Percentiles rank a stretch among this genome's conserved stretches.
These are phyloP conservation scores for Leccinum huronense DNA, from an alignment of 1,284 basidiomycete species.

Conservation along the genomic window DNA sequence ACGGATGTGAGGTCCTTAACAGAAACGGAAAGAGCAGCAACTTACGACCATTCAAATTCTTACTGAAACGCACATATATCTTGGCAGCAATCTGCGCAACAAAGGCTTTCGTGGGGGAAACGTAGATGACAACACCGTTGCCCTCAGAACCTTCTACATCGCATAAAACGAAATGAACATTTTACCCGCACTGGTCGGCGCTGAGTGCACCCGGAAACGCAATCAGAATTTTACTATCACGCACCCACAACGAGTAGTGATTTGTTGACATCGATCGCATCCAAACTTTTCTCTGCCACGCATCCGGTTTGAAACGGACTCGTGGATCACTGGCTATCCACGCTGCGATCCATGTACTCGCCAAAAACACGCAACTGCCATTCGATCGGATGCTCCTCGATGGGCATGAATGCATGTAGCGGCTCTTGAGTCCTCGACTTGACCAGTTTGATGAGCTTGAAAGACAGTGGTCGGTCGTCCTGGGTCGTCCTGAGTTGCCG, in stretches of 20 bases:
- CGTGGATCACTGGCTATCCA: slow-evolving; percentile 61
- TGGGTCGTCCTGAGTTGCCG: slow-evolving; percentile 16
- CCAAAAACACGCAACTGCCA: slow-evolving; percentile 73
- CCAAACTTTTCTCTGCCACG: slow-evolving; percentile 68
- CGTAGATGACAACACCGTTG: slow-evolving; percentile 63
- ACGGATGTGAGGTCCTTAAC: background rate
- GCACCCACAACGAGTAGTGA: slow-evolving; percentile 68
- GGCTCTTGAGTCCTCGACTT: slow-evolving; percentile 44
- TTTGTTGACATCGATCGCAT: slow-evolving; percentile 56
- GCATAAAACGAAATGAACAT: slow-evolving; percentile 76
- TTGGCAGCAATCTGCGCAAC: slow-evolving; percentile 69
- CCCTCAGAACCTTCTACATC: slow-evolving; percentile 64
- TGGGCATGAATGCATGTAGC: slow-evolving; percentile 52
- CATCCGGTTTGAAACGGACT: slow-evolving; percentile 64
- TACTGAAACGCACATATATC: slow-evolving; percentile 66
- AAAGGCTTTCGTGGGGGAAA: slow-evolving; percentile 72
- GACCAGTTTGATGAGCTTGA: slow-evolving; percentile 56
- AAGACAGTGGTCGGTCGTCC: slow-evolving; percentile 43
- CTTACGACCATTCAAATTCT: slow-evolving; percentile 52
- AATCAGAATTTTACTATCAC: slow-evolving; percentile 22
- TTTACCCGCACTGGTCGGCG: slow-evolving; percentile 69
- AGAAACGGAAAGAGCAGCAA: slow-evolving; percentile 6
- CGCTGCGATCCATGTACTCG: slow-evolving; percentile 67
- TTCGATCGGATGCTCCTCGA: slow-evolving; percentile 52
- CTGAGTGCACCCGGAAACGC: slow-evolving; percentile 31